Evolutionary conservation across 164 flowering plant species (phyloP).

Genomic region (Magnolia officinalis): DNA sequence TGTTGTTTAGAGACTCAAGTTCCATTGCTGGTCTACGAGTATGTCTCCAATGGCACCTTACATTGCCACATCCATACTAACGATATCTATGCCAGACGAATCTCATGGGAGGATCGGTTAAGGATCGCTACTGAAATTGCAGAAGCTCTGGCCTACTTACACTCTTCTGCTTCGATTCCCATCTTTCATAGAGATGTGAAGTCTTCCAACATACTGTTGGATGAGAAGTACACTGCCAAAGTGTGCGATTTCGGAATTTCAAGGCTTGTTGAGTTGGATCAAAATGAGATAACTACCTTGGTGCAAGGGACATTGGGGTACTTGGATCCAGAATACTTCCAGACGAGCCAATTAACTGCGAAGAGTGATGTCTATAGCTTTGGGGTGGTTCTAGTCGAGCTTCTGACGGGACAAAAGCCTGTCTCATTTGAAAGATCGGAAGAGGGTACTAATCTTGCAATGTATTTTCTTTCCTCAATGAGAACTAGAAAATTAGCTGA

Average conservation of each 20-base stretch:
- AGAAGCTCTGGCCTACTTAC: conserved; percentile 28
- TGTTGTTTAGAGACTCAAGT: conserved; percentile 28
- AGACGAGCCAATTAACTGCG: conserved; percentile 24
- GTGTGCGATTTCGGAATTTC: conserved; percentile 40
- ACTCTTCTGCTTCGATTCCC: conserved; percentile 31
- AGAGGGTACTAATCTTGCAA: not conserved
- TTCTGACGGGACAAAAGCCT: conserved; percentile 25
- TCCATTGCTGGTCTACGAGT: conserved; percentile 26
- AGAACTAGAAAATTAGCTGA: conserved; percentile 15
- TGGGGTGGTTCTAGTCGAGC: conserved; percentile 25
- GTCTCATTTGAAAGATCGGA: conserved; percentile 13
- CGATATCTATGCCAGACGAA: not conserved
- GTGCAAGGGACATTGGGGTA: conserved; percentile 31
- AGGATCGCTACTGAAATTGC: conserved; percentile 27
- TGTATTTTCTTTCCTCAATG: conserved; percentile 14
- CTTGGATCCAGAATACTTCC: conserved; percentile 33
- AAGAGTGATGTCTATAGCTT: conserved; percentile 35
- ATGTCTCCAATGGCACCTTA: conserved; percentile 23
- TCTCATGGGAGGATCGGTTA: conserved; percentile 26
- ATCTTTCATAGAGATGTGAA: conserved; percentile 36
- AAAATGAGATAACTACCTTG: conserved; percentile 21
- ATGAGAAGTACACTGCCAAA: conserved; percentile 27
- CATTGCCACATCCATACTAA: conserved; percentile 13
- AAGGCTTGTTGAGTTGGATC: conserved; percentile 25
- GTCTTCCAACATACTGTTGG: conserved; percentile 34